Evolutionary conservation across 1,139 yeast species (phyloP).

Genomic region (Candida pseudoviswanathii): DNA sequence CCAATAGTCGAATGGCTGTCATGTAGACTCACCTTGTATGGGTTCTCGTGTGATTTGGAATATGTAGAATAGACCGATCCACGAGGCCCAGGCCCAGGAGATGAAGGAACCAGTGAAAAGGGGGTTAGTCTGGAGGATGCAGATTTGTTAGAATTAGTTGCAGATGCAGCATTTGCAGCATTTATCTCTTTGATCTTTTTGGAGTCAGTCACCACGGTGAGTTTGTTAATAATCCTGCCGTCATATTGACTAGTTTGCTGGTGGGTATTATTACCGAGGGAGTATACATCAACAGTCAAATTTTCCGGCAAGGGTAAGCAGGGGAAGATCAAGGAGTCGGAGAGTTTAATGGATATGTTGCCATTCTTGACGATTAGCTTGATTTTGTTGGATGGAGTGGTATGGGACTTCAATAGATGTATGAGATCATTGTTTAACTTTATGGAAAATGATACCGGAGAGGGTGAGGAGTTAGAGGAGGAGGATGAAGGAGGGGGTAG

Average conservation of each 20-base stretch:
- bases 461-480: background rate
- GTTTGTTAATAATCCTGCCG: constrained; percentile 36
- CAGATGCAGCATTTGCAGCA: constrained; percentile 1
- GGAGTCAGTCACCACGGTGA: constrained; percentile 36
- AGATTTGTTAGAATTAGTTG: background rate
- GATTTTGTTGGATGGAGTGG: constrained; percentile 23
- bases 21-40: constrained; percentile 18
- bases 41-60: background rate
- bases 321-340: constrained; percentile 32
- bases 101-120: background rate
- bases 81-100: constrained; percentile 3
- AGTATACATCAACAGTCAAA: constrained; percentile 39
- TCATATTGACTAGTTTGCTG: constrained; percentile 17
- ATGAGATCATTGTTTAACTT: constrained; percentile 31
- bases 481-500: constrained; percentile 6
- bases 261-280: constrained; percentile 10
- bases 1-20: constrained; percentile 25
- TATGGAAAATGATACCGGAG: constrained; percentile 23
- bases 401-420: constrained; percentile 19
- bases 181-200: constrained; percentile 27
- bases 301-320: constrained; percentile 39
- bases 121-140: background rate
- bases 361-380: constrained; percentile 43
- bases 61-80: background rate
- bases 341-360: constrained; percentile 31